Percentiles rank a stretch among this genome's conserved stretches.
Evolutionary conservation across 192 early-diverging fungal genomes (phyloP).

Genomic region (Umbelopsis isabellina): DNA sequence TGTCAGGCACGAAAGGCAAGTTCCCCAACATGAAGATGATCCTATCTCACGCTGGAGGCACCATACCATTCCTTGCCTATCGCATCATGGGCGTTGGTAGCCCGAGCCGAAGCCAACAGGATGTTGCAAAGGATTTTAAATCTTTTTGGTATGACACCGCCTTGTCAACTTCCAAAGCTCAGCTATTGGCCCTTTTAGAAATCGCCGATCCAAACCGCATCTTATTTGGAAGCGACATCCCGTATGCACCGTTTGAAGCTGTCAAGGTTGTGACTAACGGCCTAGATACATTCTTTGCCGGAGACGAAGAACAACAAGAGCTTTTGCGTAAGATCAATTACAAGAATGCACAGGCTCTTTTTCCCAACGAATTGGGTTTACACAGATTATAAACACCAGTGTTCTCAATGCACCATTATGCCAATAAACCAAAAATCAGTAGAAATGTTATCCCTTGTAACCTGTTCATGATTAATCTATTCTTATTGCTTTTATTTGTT

Average conservation of each 20-base stretch:
- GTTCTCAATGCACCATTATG: too few species aligned
- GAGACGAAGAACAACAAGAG: background rate
- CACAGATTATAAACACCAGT: too few species aligned
- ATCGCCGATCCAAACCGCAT: background rate
- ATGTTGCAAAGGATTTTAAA: background rate
- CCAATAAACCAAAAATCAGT: too few species aligned
- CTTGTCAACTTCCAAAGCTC: background rate
- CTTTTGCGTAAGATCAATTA: background rate
- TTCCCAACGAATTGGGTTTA: background rate
- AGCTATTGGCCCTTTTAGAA: background rate
- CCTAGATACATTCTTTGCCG: background rate
- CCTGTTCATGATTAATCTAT: too few species aligned
- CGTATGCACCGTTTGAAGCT: background rate
- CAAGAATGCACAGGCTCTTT: background rate
- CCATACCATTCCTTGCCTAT: slow-evolving; percentile 41
- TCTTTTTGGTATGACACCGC: slow-evolving; percentile 10
- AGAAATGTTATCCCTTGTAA: too few species aligned
- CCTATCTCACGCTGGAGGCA: slow-evolving; percentile 45
- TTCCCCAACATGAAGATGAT: slow-evolving; percentile 40
- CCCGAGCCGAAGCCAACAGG: background rate
- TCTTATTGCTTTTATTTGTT: too few species aligned
- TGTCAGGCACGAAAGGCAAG: slow-evolving; percentile 43
- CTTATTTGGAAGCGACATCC: slow-evolving; percentile 8
- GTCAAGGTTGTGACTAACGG: background rate
- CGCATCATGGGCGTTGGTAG: background rate